Evolutionary conservation across 768 basidiomycete genomes (phyloP), one percentile per base, ranked within the genome.

Genomic region (Lactarius sanguifluus): DNA sequence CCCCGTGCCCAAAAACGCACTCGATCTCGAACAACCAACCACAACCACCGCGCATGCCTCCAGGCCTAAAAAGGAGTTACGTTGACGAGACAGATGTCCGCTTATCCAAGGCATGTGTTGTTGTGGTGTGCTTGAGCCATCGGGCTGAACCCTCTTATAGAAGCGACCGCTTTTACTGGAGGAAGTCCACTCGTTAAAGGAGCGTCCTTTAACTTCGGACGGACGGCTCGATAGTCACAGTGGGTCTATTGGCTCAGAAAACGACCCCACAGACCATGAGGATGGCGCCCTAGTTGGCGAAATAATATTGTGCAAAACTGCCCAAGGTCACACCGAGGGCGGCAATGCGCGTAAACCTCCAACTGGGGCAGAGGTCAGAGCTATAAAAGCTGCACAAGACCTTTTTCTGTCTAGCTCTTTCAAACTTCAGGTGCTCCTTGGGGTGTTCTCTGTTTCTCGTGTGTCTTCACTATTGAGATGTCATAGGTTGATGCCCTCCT

Each of bases 361-460:
- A 18, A 86, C 85, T 20, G 87, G 88, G 56, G 83, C 85, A 65
- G 91, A 94, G 74, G 78, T 94, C 55, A 81, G 86, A 62, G 77
- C 76, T 7, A 87, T 94, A 68, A 89, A 87, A 72, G 91, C 91
- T 68, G 89, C 89, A 18, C 81, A 83, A 30, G 85, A 91, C 64
- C 79, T 94, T 25, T 93, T 86, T 75, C 82, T 84, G 71, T 94
- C 92, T 0, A 88, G 81, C 62, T 85, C 90, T 2, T 95, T 96
- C 80, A 92, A 92, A 71, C 81, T 96, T 10, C 92, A 95, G 82
- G 91, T 90, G 56, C 13, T 79, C 67, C 45, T 34, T 25, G 36
- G 15, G 43, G 16, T 6, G 15, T 40, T 2, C 38, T 13, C 4
- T 16, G 12, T 20, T 28, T 41, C n/a, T 64, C 40, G 34, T 58